phyloP scores from a whole-genome alignment of 169 alveolate genomes.

The Eimeria tenella region DNA sequence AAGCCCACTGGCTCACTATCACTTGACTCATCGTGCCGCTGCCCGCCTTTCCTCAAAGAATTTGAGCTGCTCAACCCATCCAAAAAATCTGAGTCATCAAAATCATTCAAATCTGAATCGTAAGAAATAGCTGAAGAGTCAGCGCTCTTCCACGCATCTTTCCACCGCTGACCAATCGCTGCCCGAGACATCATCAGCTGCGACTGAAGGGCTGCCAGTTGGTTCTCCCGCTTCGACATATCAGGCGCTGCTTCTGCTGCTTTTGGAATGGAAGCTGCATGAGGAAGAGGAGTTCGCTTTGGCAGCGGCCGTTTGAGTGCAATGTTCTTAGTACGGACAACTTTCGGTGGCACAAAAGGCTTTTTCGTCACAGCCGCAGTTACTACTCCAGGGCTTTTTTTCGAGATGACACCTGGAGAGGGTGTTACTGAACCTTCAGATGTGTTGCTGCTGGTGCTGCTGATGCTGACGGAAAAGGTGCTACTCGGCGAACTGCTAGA shows the following conservation, averaged over 20 bases:
- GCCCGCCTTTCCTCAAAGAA: background rate
- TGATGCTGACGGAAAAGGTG: background rate
- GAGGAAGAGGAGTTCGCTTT: conserved; percentile 50
- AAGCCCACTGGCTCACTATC: background rate
- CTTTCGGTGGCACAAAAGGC: conserved; percentile 36
- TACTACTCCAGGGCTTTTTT: background rate
- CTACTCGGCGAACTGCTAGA: background rate
- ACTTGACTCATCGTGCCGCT: background rate
- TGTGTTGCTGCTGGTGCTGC: background rate
- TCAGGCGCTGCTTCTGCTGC: background rate
- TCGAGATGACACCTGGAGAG: background rate
- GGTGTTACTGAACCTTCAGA: background rate
- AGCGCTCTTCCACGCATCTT: conserved; percentile 40
- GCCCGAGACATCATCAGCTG: conserved; percentile 64
- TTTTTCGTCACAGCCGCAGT: background rate
- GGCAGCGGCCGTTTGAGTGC: conserved; percentile 17
- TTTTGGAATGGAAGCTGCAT: background rate
- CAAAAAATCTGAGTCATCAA: background rate
- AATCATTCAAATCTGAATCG: conserved; percentile 13
- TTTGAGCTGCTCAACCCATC: background rate
- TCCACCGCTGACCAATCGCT: conserved; percentile 57
- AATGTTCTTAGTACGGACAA: background rate
- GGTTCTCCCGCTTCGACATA: background rate
- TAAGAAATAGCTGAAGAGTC: conserved; percentile 31
- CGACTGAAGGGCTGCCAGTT: conserved; percentile 51